Percentiles rank a stretch among this genome's conserved stretches.
phyloP scores from a whole-genome alignment of 306 rosid species.

The Coriaria nepalensis region DNA sequence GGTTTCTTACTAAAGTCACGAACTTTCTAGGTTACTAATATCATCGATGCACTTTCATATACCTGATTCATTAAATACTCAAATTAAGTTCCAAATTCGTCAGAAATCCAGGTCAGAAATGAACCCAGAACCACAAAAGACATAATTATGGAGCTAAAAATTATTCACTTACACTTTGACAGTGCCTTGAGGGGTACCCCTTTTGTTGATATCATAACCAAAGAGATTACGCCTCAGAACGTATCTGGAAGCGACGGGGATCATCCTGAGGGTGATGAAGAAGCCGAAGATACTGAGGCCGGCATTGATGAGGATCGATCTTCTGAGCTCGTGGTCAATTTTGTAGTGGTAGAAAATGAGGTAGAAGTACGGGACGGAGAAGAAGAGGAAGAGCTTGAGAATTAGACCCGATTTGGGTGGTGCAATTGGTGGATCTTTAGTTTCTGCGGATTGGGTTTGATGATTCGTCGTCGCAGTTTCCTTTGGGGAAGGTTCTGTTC shows the following conservation, averaged over 20 bases:
- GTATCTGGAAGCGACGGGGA: slow-evolving; percentile 78
- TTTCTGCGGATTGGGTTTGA: slow-evolving; percentile 16
- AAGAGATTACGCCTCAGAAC: slow-evolving; percentile 57
- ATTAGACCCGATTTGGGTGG: slow-evolving; percentile 56
- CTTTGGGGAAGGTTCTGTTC: slow-evolving; percentile 13
- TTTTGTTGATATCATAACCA: slow-evolving; percentile 88
- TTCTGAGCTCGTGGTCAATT: slow-evolving; percentile 41
- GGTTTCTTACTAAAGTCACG: no score
- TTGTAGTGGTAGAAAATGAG: slow-evolving; percentile 46
- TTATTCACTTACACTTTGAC: slow-evolving; percentile 47
- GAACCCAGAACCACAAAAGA: neutral
- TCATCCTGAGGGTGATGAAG: slow-evolving; percentile 46
- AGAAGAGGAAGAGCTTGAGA: slow-evolving; percentile 46
- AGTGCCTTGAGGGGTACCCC: slow-evolving; percentile 67
- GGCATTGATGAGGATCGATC: slow-evolving; percentile 68
- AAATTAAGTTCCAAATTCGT: neutral
- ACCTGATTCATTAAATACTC: no score
- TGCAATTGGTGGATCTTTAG: slow-evolving; percentile 44
- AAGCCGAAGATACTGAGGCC: slow-evolving; percentile 51
- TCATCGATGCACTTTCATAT: no score
- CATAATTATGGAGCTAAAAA: neutral
- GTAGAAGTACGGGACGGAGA: slow-evolving; percentile 45
- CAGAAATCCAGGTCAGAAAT: neutral
- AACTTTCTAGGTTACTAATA: no score
- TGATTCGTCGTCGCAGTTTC: slow-evolving; percentile 6